phyloP scores from a whole-genome alignment of 2,329 filamentous ascomycete species.

The Hymenoscyphus linearis region DNA sequence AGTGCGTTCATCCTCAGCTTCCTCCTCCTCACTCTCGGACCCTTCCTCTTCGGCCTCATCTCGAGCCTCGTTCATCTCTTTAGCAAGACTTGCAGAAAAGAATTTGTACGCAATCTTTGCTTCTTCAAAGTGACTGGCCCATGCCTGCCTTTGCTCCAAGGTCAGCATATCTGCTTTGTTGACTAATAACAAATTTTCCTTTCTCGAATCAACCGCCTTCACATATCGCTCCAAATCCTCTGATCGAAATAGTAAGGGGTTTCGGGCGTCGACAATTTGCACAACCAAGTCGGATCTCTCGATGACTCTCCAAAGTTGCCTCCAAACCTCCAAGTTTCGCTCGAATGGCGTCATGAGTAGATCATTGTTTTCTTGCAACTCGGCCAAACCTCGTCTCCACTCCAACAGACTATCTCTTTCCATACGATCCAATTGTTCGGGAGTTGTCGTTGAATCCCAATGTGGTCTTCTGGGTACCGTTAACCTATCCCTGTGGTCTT shows the following conservation, averaged over 20 bases:
- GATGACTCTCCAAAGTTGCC: slow-evolving; percentile 96
- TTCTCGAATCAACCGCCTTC: slow-evolving; percentile 81
- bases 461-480: slow-evolving; percentile 85
- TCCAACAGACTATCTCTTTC: slow-evolving; percentile 79
- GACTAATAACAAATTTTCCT: slow-evolving; percentile 87
- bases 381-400: slow-evolving; percentile 86
- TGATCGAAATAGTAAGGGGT: slow-evolving; percentile 88
- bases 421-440: slow-evolving; percentile 69
- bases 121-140: slow-evolving; percentile 81
- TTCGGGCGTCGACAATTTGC: slow-evolving; percentile 96
- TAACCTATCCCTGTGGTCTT: slow-evolving; percentile 69
- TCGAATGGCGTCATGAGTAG: slow-evolving; percentile 97
- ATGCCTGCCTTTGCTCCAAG: slow-evolving; percentile 68
- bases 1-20: slow-evolving; percentile 44
- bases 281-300: slow-evolving; percentile 93
- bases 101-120: slow-evolving; percentile 86
- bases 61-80: slow-evolving; percentile 76
- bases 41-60: slow-evolving; percentile 48
- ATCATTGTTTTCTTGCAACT: slow-evolving; percentile 90
- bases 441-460: slow-evolving; percentile 84
- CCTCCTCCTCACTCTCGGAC: slow-evolving; percentile 37
- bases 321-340: slow-evolving; percentile 95
- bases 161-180: slow-evolving; percentile 99
- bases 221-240: slow-evolving; percentile 93
- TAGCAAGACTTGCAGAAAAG: slow-evolving; percentile 90